These are phyloP conservation scores for Aotearoamyces nothofagi DNA, from an alignment of 2,329 filamentous ascomycete species.

Conservation along the genomic window DNA sequence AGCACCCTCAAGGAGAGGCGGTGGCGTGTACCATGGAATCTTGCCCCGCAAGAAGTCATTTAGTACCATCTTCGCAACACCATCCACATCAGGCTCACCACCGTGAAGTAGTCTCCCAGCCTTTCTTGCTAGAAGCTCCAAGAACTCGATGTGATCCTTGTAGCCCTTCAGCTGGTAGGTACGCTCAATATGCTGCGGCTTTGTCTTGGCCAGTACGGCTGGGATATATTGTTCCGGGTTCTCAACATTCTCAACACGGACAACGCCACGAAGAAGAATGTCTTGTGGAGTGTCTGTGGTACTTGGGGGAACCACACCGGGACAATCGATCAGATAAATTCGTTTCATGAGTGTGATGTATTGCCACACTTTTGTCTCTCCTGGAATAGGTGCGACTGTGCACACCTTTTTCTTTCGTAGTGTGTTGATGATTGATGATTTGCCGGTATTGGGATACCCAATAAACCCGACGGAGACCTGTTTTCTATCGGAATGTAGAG, in stretches of 20 bases:
- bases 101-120: slow-evolving; percentile 74
- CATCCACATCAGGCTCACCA: slow-evolving; percentile 89
- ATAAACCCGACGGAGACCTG: slow-evolving; percentile 74
- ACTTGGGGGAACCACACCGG: slow-evolving; percentile 87
- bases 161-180: slow-evolving; percentile 83
- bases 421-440: slow-evolving; percentile 95
- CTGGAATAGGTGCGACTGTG: slow-evolving; percentile 84
- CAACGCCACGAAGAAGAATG: slow-evolving; percentile 78
- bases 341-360: slow-evolving; percentile 92
- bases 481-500: slow-evolving; percentile 77
- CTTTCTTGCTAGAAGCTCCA: slow-evolving; percentile 78
- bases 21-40: slow-evolving; percentile 88
- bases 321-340: slow-evolving; percentile 92
- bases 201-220: slow-evolving; percentile 65
- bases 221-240: slow-evolving; percentile 93
- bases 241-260: slow-evolving; percentile 89
- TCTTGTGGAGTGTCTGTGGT: slow-evolving; percentile 72
- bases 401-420: slow-evolving; percentile 88
- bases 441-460: slow-evolving; percentile 85
- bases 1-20: slow-evolving; percentile 42
- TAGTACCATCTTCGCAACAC: slow-evolving; percentile 90
- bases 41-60: slow-evolving; percentile 94
- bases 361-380: slow-evolving; percentile 96
- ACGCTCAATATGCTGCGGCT: slow-evolving; percentile 75
- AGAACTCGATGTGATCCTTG: slow-evolving; percentile 62